Conservation (phyloP, 306 rosid genomes). For the Purshia tridentata region DNA sequence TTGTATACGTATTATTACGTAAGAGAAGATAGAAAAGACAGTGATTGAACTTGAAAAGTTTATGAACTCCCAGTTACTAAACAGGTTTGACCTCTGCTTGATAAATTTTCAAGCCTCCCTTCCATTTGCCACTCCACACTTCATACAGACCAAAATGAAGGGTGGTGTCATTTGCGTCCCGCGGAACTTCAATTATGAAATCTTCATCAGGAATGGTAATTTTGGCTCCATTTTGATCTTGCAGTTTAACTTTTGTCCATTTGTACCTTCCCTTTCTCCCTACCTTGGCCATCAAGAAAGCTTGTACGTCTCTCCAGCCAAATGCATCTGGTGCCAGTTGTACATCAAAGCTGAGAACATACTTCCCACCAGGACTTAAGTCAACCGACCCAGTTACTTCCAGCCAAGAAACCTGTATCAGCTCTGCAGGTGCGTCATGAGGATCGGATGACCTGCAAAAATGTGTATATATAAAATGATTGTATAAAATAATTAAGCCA, state of each 20-base stretch:
- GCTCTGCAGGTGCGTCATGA: not conserved
- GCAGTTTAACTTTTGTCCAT: not conserved
- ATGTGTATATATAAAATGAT: not conserved
- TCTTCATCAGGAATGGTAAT: accelerated
- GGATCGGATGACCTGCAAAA: not conserved
- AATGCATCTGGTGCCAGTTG: constrained; percentile 38
- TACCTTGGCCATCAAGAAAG: constrained; percentile 68
- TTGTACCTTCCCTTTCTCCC: constrained; percentile 40
- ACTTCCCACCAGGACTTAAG: accelerated
- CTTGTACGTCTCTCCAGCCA: constrained; percentile 56
- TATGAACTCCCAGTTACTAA: not conserved
- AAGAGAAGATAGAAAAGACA: not conserved
- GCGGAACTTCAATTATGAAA: not conserved
- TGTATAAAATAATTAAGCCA: not conserved
- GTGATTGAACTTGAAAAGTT: not conserved
- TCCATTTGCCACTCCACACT: constrained; percentile 92
- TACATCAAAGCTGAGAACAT: constrained; percentile 26
- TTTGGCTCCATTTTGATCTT: accelerated
- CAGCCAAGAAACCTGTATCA: constrained; percentile 76
- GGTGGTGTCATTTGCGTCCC: accelerated
- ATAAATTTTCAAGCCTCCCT: constrained; percentile 66
- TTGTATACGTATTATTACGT: not conserved
- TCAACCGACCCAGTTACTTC: constrained; percentile 42
- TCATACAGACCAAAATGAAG: constrained; percentile 80
- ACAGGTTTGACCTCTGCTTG: constrained; percentile 17